These are phyloP conservation scores for Moesziomyces antarcticus DNA, from an alignment of 1,284 basidiomycete genomes.

Conservation along the genomic window DNA sequence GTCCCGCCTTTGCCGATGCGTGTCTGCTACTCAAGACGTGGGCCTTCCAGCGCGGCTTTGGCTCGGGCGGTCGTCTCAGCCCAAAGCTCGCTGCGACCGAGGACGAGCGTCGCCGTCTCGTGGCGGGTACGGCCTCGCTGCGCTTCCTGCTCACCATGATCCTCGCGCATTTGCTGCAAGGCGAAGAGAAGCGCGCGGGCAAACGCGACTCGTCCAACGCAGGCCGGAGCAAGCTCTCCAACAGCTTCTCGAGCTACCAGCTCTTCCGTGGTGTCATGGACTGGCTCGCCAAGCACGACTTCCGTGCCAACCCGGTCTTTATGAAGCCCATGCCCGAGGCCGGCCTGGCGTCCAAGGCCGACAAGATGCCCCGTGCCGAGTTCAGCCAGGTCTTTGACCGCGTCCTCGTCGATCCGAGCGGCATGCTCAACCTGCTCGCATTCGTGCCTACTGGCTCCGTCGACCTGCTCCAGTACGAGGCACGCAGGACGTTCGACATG, in stretches of 20 bases:
- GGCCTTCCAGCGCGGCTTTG: slow-evolving; percentile 87
- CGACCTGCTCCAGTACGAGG: slow-evolving; percentile 73
- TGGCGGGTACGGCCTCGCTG: slow-evolving; percentile 72
- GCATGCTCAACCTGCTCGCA: slow-evolving; percentile 79
- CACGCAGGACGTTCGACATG: slow-evolving; percentile 58
- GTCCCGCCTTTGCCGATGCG: slow-evolving; percentile 79
- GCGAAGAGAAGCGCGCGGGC: slow-evolving; percentile 64
- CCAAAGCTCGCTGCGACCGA: slow-evolving; percentile 8
- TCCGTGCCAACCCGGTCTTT: slow-evolving; percentile 75
- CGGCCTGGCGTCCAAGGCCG: slow-evolving; percentile 41
- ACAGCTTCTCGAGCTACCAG: slow-evolving; percentile 85
- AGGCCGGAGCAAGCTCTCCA: slow-evolving; percentile 71
- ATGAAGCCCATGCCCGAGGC: slow-evolving; percentile 70
- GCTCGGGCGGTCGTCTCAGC: slow-evolving; percentile 69
- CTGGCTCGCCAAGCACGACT: slow-evolving; percentile 78
- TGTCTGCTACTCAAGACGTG: slow-evolving; percentile 85
- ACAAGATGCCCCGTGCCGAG: slow-evolving; percentile 66
- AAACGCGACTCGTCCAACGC: slow-evolving; percentile 67
- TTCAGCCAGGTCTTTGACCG: slow-evolving; percentile 65
- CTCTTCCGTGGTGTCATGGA: slow-evolving; percentile 83
- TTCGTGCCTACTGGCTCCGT: slow-evolving; percentile 72
- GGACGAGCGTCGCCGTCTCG: slow-evolving; percentile 35
- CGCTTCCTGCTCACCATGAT: slow-evolving; percentile 72
- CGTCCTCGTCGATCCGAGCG: slow-evolving; percentile 83
- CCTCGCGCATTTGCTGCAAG: slow-evolving; percentile 65